Conservation (phyloP, 176 grass and related monocot genomes). For the Carex kokanica region DNA sequence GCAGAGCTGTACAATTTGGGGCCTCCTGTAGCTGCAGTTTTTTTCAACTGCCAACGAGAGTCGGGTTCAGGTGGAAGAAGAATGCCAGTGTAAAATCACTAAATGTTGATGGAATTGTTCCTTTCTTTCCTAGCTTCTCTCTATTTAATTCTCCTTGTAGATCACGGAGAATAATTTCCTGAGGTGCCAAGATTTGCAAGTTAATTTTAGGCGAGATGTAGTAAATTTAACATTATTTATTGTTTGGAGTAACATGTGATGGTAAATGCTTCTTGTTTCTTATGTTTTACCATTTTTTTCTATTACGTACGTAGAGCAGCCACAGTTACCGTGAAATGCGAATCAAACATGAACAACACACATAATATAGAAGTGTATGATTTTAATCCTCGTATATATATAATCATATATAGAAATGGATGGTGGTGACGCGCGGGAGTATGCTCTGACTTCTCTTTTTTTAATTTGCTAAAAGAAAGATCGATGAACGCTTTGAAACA, state of each 20-base stretch:
- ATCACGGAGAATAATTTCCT: neutral
- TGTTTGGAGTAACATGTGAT: neutral
- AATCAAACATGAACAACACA: neutral
- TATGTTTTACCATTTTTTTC: neutral
- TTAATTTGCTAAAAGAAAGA: neutral
- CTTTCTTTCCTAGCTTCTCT: neutral
- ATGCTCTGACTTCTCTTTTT: neutral
- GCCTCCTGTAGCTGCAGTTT: slow-evolving; percentile 60
- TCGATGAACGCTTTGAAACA: too few relatives aligned
- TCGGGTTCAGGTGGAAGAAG: slow-evolving; percentile 70
- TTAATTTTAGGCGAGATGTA: neutral
- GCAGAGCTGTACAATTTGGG: slow-evolving; percentile 94
- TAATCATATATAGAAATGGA: neutral
- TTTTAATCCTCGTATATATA: neutral
- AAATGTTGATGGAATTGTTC: neutral
- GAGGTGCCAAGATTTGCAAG: neutral
- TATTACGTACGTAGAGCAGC: neutral
- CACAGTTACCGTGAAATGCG: neutral
- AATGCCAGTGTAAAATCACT: slow-evolving; percentile 22
- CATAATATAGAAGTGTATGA: neutral
- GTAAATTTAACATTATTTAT: neutral
- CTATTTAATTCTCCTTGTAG: neutral
- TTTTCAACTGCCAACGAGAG: slow-evolving; percentile 93
- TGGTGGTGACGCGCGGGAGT: neutral
- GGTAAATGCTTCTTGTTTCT: neutral